Percentiles rank a stretch among this genome's conserved stretches.
These are phyloP conservation scores for Chlamydomonas asymmetrica DNA, from an alignment of 139 green algal genomes.

Conservation along the genomic window DNA sequence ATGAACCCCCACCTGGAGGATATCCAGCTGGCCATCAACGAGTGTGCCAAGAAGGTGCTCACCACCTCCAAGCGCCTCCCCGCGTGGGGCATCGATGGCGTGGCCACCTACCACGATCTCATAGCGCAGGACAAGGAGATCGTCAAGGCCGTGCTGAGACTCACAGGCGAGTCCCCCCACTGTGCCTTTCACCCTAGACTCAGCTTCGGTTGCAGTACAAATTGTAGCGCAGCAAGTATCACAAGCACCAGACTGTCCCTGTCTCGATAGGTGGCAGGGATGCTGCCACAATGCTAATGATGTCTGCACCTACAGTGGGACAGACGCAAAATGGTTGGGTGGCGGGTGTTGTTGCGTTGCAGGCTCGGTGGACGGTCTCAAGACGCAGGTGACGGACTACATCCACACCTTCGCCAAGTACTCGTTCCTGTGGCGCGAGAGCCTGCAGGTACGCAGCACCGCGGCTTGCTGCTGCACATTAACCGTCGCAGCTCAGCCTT, in stretches of 20 bases:
- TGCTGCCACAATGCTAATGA: no score
- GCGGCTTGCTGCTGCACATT: background rate
- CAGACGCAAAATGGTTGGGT: no score
- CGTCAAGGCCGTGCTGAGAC: constrained; percentile 79
- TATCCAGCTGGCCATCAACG: constrained; percentile 87
- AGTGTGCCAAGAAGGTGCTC: constrained; percentile 51
- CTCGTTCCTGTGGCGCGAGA: constrained; percentile 84
- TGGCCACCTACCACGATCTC: constrained; percentile 74
- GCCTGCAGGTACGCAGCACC: constrained; percentile 72
- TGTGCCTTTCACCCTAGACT: no score
- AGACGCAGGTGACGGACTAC: constrained; percentile 73
- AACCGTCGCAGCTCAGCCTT: no score
- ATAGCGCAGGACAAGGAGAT: constrained; percentile 84
- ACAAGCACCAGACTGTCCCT: no score
- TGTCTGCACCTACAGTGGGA: no score
- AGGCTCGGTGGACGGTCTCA: constrained; percentile 73
- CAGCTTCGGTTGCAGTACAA: no score
- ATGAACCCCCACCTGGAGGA: constrained; percentile 85
- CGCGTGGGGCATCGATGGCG: constrained; percentile 67
- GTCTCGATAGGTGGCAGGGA: no score
- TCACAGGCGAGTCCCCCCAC: constrained; percentile 65
- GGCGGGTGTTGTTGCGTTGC: background rate
- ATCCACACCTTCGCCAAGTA: constrained; percentile 78
- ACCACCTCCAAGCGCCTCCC: constrained; percentile 62
- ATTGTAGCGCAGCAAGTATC: no score